Conservation (phyloP, 2,329 filamentous ascomycete genomes). For the Stachybotrys elegans region DNA sequence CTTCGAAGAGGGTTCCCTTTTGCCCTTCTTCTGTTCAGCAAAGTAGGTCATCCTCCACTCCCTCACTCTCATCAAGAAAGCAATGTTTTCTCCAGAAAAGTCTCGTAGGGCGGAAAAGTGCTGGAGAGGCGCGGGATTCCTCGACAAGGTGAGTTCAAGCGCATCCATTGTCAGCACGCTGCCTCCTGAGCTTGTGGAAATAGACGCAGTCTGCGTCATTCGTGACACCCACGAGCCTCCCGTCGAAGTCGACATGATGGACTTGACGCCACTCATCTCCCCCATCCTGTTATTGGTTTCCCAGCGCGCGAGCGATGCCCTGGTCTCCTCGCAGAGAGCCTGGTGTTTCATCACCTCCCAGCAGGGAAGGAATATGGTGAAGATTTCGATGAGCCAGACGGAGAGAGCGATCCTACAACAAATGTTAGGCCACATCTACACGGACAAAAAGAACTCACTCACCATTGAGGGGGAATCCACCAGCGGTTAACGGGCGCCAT, state of each 20-base stretch:
- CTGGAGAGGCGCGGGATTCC: constrained; percentile 55
- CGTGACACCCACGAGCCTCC: constrained; percentile 3
- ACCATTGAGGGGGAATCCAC: constrained; percentile 57
- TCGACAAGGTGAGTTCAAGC: constrained; percentile 55
- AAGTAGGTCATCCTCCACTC: constrained; percentile 43
- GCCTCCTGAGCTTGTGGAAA: constrained; percentile 20
- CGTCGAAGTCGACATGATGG: constrained; percentile 7
- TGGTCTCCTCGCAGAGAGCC: constrained; percentile 33
- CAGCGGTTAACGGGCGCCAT: constrained; percentile 47
- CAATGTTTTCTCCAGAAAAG: constrained; percentile 68
- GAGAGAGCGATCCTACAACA: constrained; percentile 44
- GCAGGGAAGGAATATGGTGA: constrained; percentile 58
- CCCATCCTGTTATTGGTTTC: constrained; percentile 29
- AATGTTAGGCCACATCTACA: too few relatives aligned
- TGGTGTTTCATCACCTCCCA: constrained; percentile 47
- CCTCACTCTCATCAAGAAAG: constrained; percentile 55
- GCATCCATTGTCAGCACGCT: constrained; percentile 55
- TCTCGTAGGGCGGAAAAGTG: constrained; percentile 61
- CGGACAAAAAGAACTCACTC: constrained; percentile 48
- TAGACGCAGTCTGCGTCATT: not conserved
- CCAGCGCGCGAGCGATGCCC: constrained; percentile 39
- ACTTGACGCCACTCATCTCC: constrained; percentile 10
- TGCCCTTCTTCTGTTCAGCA: constrained; percentile 1
- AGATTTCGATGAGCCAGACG: constrained; percentile 55
- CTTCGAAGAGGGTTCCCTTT: constrained; percentile 12